Base-by-base conservation (phyloP, 2,329 filamentous ascomycete genomes). In the Boeremia lycopersici region DNA sequence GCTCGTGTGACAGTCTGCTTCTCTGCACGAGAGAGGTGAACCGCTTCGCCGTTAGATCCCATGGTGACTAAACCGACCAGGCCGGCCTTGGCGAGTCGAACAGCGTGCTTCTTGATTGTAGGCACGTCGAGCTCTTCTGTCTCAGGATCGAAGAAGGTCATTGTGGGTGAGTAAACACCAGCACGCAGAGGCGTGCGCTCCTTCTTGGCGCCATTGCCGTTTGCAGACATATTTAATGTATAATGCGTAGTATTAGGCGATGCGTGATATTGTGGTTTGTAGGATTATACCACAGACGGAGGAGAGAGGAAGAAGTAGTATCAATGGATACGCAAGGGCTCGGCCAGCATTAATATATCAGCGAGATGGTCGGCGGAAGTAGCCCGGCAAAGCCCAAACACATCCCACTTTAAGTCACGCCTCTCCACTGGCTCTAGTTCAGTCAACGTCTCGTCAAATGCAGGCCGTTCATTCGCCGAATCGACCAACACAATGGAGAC, bases 41-140 rank as follows among this genome's bases (percentile, higher is more conserved):
- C 89, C 23, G 91, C 91, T 79, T 96, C 91, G 57, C 91, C 91
- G 76, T 96, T 96, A 64, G 91, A 96, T 59, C 92, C 91, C 88
- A 95, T 91, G 63, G 88, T 89, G 38, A 95, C 89, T 25, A 96
- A 83, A 31, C 91, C 91, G 42, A 87, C 89, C 10, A 96, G 85
- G 8, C 92, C 92, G 53, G 86, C 89, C 71, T 86, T 81, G 34
- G 87, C 89, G 42, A 96, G 85, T 42, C 91, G 88, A 63, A 90
- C 85, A 23, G 90, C 89, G 72, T 96, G 91, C 71, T 84, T 88
- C 77, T 90, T 89, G 78, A 95, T 90, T 56, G 84, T 84, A 31
- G 89, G 82, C 60, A 93, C 86, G 71, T 96, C 91, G 67, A 96
- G 83, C 43, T 95, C 90, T 77, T 96, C 91, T 40, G 90, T 95